Evolutionary conservation across 2,329 filamentous ascomycete species (phyloP).

Genomic region (Alternaria atra): DNA sequence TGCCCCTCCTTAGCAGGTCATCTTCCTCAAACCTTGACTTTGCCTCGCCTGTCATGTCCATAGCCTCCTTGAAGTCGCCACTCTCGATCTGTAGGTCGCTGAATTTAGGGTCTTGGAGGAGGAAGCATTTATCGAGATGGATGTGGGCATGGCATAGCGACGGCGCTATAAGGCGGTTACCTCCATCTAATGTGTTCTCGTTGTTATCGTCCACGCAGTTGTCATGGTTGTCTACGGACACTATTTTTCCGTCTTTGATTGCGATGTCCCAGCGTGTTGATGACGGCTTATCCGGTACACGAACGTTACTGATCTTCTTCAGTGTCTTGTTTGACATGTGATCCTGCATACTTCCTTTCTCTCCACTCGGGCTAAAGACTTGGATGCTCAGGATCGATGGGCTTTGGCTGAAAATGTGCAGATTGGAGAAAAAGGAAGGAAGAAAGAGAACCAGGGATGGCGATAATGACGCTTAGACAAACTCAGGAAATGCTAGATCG

Average conservation of each 20-base stretch:
- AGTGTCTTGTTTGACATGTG: constrained; percentile 22
- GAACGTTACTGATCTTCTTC: constrained; percentile 45
- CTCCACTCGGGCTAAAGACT: neutral
- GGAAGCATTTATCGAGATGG: constrained; percentile 73
- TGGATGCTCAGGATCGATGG: neutral
- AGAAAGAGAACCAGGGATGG: constrained; percentile 31
- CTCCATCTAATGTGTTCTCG: constrained; percentile 53
- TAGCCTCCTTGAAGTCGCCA: constrained; percentile 73
- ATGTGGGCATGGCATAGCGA: constrained; percentile 76
- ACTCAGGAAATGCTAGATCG: constrained; percentile 7
- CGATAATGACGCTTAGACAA: constrained; percentile 25
- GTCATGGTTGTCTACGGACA: constrained; percentile 45
- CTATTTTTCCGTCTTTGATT: constrained; percentile 46
- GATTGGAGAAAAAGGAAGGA: constrained; percentile 23
- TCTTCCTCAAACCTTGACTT: constrained; percentile 69
- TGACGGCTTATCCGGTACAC: constrained; percentile 42
- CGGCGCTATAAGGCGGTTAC: constrained; percentile 58
- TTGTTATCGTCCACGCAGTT: constrained; percentile 4
- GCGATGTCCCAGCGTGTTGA: constrained; percentile 50
- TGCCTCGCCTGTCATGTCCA: constrained; percentile 66
- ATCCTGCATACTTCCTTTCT: constrained; percentile 11
- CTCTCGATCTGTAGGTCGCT: constrained; percentile 66
- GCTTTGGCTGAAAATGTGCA: neutral
- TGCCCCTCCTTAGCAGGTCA: constrained; percentile 71
- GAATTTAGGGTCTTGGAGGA: constrained; percentile 68